Conservation (phyloP, 805 yeast species). For the Hermanozyma aechmeae region DNA sequence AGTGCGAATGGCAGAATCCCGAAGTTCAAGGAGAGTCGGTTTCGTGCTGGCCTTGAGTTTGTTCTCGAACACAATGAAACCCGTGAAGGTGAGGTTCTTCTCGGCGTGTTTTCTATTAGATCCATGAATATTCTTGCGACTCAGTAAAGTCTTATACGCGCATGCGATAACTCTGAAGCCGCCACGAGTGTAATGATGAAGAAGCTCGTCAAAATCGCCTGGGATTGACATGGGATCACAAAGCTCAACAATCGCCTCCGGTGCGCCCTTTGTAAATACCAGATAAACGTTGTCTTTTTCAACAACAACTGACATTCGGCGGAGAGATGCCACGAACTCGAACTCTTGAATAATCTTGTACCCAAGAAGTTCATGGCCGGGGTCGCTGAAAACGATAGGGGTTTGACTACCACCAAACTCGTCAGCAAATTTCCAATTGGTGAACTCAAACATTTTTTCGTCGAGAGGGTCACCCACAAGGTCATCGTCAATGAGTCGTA, state of each 20-base stretch:
- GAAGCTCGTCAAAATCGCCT: conserved; percentile 55
- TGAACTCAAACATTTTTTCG: conserved; percentile 85
- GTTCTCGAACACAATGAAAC: conserved; percentile 89
- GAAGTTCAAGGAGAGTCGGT: conserved; percentile 48
- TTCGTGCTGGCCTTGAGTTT: conserved; percentile 67
- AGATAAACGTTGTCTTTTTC: conserved; percentile 7
- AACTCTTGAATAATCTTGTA: conserved; percentile 41
- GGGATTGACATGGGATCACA: conserved; percentile 73
- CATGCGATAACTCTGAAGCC: conserved; percentile 96
- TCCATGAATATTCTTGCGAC: conserved; percentile 3
- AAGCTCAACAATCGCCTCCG: conserved; percentile 78
- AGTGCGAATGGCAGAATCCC: conserved; percentile 66
- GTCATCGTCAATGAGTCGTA: conserved; percentile 69
- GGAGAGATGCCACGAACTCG: conserved; percentile 76
- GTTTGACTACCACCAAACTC: conserved; percentile 32
- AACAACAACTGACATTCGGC: conserved; percentile 85
- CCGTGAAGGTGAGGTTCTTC: conserved; percentile 59
- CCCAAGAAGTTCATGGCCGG: conserved; percentile 10
- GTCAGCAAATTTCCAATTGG: conserved; percentile 70
- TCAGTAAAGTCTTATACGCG: conserved; percentile 54
- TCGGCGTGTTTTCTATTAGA: conserved; percentile 61
- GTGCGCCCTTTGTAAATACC: conserved; percentile 86
- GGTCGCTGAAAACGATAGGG: conserved; percentile 10
- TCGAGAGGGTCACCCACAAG: conserved; percentile 92
- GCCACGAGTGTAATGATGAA: conserved; percentile 81